Evolutionary conservation across 1,139 yeast species (phyloP).

Genomic region (Kodamaea fungicola): DNA sequence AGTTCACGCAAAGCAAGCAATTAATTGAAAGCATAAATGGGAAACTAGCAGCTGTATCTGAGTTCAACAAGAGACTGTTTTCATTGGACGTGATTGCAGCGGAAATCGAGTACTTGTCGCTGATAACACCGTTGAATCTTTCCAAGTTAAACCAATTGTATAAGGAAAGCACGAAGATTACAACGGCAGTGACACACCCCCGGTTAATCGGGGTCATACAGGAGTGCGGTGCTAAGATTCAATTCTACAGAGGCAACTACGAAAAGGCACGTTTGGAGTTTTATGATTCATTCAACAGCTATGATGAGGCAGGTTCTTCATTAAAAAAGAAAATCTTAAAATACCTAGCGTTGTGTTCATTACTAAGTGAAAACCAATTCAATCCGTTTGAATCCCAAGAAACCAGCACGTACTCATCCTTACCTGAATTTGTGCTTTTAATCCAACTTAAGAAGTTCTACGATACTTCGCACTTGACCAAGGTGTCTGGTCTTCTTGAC

Average conservation of each 20-base stretch:
- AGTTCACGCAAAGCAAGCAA: slow-evolving; percentile 32
- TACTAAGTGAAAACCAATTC: slow-evolving; percentile 61
- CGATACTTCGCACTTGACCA: slow-evolving; percentile 26
- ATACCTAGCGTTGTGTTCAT: slow-evolving; percentile 60
- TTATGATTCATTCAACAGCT: slow-evolving; percentile 70
- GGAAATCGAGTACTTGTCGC: slow-evolving; percentile 53
- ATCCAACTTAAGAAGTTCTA: slow-evolving; percentile 29
- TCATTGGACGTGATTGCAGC: slow-evolving; percentile 63
- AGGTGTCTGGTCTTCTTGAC: slow-evolving; percentile 15
- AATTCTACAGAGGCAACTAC: slow-evolving; percentile 59
- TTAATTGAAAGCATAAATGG: slow-evolving; percentile 41
- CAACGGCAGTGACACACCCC: slow-evolving; percentile 74
- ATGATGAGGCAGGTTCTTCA: slow-evolving; percentile 74
- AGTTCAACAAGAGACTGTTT: slow-evolving; percentile 42
- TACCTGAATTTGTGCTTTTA: slow-evolving; percentile 32
- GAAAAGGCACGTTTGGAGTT: slow-evolving; percentile 61
- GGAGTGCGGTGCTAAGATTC: slow-evolving; percentile 73
- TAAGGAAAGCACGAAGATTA: slow-evolving; percentile 43
- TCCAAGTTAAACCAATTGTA: slow-evolving; percentile 46
- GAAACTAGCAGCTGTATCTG: slow-evolving; percentile 37
- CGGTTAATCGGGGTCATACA: slow-evolving; percentile 64
- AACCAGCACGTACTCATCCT: slow-evolving; percentile 44
- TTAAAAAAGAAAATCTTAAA: slow-evolving; percentile 55
- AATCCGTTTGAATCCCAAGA: slow-evolving; percentile 67
- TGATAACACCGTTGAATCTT: slow-evolving; percentile 25